Evolutionary conservation across 2,329 filamentous ascomycete genomes (phyloP), one percentile per base, ranked within the genome.

Genomic region (Fusarium brachygibbosum): DNA sequence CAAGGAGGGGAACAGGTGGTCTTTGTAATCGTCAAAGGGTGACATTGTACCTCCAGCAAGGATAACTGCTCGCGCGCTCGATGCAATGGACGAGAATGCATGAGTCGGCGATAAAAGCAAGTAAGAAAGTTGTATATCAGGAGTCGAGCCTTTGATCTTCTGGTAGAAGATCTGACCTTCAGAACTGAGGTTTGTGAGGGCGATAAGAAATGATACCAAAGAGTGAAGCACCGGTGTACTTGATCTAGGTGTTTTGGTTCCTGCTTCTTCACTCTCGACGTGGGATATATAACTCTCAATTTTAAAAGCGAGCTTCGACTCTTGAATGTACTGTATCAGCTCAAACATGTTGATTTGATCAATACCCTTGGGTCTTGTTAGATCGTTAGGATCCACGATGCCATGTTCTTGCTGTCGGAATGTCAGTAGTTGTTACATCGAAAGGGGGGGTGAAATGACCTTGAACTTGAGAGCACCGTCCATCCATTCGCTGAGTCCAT

Each of bases 11-110:
- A 99, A 96, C 0, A 99, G 84, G 73, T 98, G 93, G 6, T 91
- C 86, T 35, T 87, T 90, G 79, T 97, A 99, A 80, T 98, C 96
- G 25, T 91, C 88, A 83, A 98, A 97, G 0, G 96, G 96, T 4
- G 96, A 97, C 96, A 99, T 98, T 28, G 96, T 99, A 23, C 96
- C 96, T 60, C 96, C 96, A 0, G 94, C 96, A 5, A 99, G 83
- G 41, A 99, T 91, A 5, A 99, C 92, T 3, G 95, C 93, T 60
- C 94, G 87, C 1, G 96, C 93, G 66, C 92, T 90, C 31, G 93
- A 89, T 3, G 95, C 93, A 52, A 98, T 91, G 13, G 94, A 92
- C 10, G 91, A 91, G 79, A 99, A 98, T 70, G 97, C 93, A 73
- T 95, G 90, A 0, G 94, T 94, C 1, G 96, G 95, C 32, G 97